Conservation (phyloP, 768 basidiomycete genomes). For the Calvatia gigantea region DNA sequence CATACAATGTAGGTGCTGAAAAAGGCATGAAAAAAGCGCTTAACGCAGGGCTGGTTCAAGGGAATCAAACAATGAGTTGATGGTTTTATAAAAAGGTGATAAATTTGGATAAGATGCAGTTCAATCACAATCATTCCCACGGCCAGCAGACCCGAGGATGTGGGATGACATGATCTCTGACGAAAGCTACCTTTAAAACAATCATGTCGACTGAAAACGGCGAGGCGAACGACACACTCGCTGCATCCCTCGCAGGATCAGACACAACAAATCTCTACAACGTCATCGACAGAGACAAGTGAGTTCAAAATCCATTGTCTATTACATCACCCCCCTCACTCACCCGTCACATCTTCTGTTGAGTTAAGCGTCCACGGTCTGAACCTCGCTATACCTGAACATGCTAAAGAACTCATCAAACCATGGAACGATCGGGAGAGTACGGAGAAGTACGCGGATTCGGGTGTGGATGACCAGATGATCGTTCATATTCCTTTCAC, state of each 20-base stretch:
- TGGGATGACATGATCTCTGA: not conserved
- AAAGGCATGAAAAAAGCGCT: too few relatives aligned
- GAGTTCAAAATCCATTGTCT: constrained; percentile 24
- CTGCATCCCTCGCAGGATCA: constrained; percentile 40
- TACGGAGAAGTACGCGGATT: constrained; percentile 62
- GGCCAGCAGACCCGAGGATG: not conserved
- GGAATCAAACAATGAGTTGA: too few relatives aligned
- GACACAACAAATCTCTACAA: constrained; percentile 54
- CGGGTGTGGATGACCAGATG: constrained; percentile 85
- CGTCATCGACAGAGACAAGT: constrained; percentile 68
- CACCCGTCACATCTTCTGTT: constrained; percentile 19
- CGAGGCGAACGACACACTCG: constrained; percentile 33
- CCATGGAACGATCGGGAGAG: constrained; percentile 79
- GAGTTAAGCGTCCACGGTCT: constrained; percentile 71
- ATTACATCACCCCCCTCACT: too few relatives aligned
- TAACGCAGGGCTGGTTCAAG: too few relatives aligned
- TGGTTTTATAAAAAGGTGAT: too few relatives aligned
- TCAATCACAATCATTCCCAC: constrained; percentile 1
- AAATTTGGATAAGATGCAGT: too few relatives aligned
- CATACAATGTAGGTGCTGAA: too few relatives aligned
- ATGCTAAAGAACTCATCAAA: constrained; percentile 74
- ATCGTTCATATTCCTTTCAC: constrained; percentile 81
- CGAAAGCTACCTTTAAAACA: not conserved
- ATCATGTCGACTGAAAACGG: not conserved
- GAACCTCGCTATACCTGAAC: constrained; percentile 77